Evolutionary conservation across 345 rosid species (phyloP).

Genomic region (Cardamine occulta): DNA sequence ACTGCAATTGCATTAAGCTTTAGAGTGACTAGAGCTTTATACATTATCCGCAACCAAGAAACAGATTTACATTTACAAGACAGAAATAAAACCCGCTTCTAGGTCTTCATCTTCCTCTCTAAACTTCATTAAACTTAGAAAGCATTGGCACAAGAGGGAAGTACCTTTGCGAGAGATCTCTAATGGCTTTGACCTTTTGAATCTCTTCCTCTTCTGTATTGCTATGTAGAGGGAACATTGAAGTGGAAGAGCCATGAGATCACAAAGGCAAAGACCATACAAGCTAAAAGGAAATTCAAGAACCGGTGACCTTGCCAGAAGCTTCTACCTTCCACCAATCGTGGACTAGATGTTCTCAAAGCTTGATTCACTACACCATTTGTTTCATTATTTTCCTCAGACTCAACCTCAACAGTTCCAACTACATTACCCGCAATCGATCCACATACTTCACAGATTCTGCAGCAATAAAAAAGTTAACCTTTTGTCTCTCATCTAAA

Average conservation of each 20-base stretch:
- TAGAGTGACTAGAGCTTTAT: conserved; percentile 40
- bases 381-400: conserved; percentile 52
- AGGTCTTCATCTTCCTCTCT: conserved; percentile 21
- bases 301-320: conserved; percentile 86
- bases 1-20: conserved; percentile 41
- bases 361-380: conserved; percentile 46
- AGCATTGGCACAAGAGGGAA: conserved; percentile 34
- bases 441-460: conserved; percentile 97
- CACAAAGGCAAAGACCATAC: conserved; percentile 93
- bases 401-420: conserved; percentile 55
- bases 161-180: conserved; percentile 5
- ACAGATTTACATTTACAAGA: conserved; percentile 26
- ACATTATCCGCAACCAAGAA: conserved; percentile 40
- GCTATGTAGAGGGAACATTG: conserved; percentile 63
- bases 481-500: conserved; percentile 1
- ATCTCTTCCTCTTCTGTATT: conserved; percentile 6
- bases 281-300: conserved; percentile 86
- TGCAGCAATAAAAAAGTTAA: conserved; percentile 39
- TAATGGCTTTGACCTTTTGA: neutral
- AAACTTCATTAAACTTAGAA: conserved; percentile 18
- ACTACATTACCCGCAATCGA: conserved; percentile 71
- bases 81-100: conserved; percentile 5
- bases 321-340: conserved; percentile 51
- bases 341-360: conserved; percentile 36
- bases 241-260: conserved; percentile 96